Percentiles rank a stretch among this genome's conserved stretches.
phyloP scores from a whole-genome alignment of 2,329 filamentous ascomycete genomes.

The Rutstroemia sp. region DNA sequence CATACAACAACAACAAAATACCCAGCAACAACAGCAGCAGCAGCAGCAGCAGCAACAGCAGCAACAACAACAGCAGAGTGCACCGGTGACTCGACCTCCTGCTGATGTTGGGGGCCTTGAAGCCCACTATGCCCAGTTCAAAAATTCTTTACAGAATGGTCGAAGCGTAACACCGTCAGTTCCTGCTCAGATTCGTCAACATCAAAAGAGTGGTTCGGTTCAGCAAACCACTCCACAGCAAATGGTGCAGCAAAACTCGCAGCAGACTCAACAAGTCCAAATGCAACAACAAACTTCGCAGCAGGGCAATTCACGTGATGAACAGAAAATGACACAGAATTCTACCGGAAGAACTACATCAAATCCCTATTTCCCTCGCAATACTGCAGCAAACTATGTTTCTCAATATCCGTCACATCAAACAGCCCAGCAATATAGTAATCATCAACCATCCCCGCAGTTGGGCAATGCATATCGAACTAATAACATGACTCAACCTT shows the following conservation, averaged over 20 bases:
- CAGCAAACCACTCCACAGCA: slow-evolving; percentile 23
- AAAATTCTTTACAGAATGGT: slow-evolving; percentile 24
- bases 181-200: slow-evolving; percentile 21
- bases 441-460: slow-evolving; percentile 26
- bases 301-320: slow-evolving; percentile 22
- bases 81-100: slow-evolving; percentile 23
- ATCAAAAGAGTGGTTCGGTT: slow-evolving; percentile 18
- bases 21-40: too few relatives aligned
- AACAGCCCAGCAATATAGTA: slow-evolving; percentile 24
- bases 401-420: slow-evolving; percentile 29
- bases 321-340: slow-evolving; percentile 20
- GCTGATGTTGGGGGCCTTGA: slow-evolving; percentile 25
- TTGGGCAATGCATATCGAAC: slow-evolving; percentile 23
- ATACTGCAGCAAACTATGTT: slow-evolving; percentile 18
- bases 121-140: slow-evolving; percentile 29
- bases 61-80: slow-evolving; percentile 3
- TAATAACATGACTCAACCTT: slow-evolving; percentile 21
- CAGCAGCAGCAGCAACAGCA: not conserved
- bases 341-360: slow-evolving; percentile 20
- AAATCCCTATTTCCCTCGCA: slow-evolving; percentile 24
- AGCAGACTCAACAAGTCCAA: slow-evolving; percentile 11
- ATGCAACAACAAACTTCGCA: slow-evolving; percentile 22
- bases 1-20: not conserved
- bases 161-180: slow-evolving; percentile 21
- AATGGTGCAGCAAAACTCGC: slow-evolving; percentile 14